Evolutionary conservation across 805 yeast species (phyloP).

Genomic region (Sugiyamaella chiloensis): DNA sequence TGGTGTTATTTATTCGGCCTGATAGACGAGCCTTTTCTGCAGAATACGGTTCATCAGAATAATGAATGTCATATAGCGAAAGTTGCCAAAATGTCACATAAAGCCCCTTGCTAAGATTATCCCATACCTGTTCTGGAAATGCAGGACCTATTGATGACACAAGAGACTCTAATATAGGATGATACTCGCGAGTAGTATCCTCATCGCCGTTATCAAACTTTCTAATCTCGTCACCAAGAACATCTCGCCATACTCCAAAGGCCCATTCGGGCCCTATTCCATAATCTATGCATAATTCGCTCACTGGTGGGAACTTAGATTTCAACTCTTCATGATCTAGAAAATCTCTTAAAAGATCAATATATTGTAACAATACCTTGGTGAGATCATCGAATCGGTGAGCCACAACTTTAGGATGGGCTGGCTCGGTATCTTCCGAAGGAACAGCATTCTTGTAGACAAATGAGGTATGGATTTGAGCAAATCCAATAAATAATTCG

Average conservation of each 20-base stretch:
- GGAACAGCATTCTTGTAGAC: constrained; percentile 33
- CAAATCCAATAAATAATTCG: constrained; percentile 65
- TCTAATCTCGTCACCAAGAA: constrained; percentile 33
- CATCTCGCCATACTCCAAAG: constrained; percentile 70
- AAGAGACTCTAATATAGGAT: constrained; percentile 37
- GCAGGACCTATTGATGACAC: constrained; percentile 30
- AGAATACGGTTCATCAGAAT: constrained; percentile 48
- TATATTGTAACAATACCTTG: constrained; percentile 62
- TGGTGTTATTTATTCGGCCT: constrained; percentile 52
- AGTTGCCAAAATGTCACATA: constrained; percentile 71
- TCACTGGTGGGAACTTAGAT: constrained; percentile 14
- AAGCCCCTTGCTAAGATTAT: constrained; percentile 37
- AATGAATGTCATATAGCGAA: constrained; percentile 67
- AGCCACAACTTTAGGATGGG: constrained; percentile 69
- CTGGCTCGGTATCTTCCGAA: constrained; percentile 30
- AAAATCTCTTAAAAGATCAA: constrained; percentile 55
- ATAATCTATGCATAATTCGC: constrained; percentile 27
- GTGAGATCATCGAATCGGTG: constrained; percentile 68
- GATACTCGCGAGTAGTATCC: constrained; percentile 35
- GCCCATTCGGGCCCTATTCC: constrained; percentile 51
- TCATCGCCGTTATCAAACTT: constrained; percentile 43
- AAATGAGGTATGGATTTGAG: constrained; percentile 45
- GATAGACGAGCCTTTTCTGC: constrained; percentile 24
- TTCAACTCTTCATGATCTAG: constrained; percentile 30
- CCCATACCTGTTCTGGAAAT: constrained; percentile 29